Percentiles rank a stretch among this genome's conserved stretches.
These are phyloP conservation scores for Haematococcus sp. DNA, from an alignment of 139 green algal genomes.

Conservation along the genomic window DNA sequence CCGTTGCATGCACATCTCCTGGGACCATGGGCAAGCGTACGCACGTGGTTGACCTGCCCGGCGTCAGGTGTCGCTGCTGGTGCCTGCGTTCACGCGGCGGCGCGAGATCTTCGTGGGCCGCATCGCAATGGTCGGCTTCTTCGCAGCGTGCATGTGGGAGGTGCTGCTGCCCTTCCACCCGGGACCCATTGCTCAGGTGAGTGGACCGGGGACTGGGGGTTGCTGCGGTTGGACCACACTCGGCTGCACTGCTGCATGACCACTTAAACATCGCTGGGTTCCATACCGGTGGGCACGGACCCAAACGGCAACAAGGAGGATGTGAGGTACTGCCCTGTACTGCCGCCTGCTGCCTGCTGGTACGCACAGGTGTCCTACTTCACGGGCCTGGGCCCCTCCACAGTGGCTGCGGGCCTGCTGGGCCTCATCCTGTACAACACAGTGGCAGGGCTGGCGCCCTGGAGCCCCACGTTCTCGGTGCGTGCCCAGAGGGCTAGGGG, in stretches of 20 bases:
- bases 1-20: too few relatives aligned
- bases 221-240: too few relatives aligned
- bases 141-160: constrained; percentile 14
- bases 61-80: constrained; percentile 4
- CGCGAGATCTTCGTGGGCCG: constrained; percentile 30
- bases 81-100: constrained; percentile 32
- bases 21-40: too few relatives aligned
- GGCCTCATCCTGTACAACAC: constrained; percentile 23
- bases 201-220: constrained; percentile 2
- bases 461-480: constrained; percentile 20
- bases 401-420: background rate
- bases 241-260: too few relatives aligned
- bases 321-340: too few relatives aligned
- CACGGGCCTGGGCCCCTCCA: constrained; percentile 4
- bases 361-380: background rate
- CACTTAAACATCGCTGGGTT: too few relatives aligned
- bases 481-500: too few relatives aligned
- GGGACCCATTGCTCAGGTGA: constrained; percentile 18
- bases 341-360: too few relatives aligned
- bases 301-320: too few relatives aligned
- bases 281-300: too few relatives aligned
- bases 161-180: constrained; percentile 8
- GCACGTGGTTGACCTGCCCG: too few relatives aligned
- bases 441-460: constrained; percentile 17
- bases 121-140: constrained; percentile 26